Base-by-base conservation (phyloP, 371 early-diverging fungal species). In the Mucor mucedo region DNA sequence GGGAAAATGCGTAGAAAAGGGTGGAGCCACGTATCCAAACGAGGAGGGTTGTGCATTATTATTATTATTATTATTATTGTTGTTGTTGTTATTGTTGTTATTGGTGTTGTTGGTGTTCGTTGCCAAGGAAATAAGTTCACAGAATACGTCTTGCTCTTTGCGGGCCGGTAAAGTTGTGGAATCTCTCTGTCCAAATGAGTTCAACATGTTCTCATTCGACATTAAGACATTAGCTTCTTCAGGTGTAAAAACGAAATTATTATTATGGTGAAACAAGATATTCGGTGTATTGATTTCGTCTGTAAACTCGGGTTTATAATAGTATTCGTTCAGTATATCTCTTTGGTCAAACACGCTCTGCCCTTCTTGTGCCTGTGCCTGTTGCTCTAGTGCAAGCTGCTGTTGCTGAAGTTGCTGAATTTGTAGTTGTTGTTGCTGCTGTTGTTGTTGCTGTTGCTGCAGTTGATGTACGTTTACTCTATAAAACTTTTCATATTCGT, bases 71-170 rank as follows among this genome's bases (percentile, higher is more conserved):
- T 30, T 21, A 0, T 27, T 45, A 48, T 8, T 32, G 48, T n/a
- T 32, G 41, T 60, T 52, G 29, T 7, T 52, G 56, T 35, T 38
- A 21, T 50, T 58, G 63, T 21, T 21, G 21, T 21, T 21, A 21
- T 21, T 21, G 21, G 21, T 21, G 30, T 41, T 42, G 28, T 13
- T 50, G 13, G 30, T 62, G 9, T 47, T 45, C 11, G 62, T 45
- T 7, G 71, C 71, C 4, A 70, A 30, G 10, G 63, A 56, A 9
- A 70, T 53, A 3, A 70, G 58, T 55, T 70, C 71, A 16, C 44
- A 6, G 49, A 70, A 70, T 4, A 70, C 58, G 47, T 70, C 71
- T 48, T 66, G 58, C 10, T 68, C 68, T 49, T 57, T 41, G 33
- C 58, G 35, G 4, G 8, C 35, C 2, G 35, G 35, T 35, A 8